Evolutionary conservation across 1,284 basidiomycete species (phyloP), one percentile per base, ranked within the genome.

Genomic region (Pyrrhoderma noxium): DNA sequence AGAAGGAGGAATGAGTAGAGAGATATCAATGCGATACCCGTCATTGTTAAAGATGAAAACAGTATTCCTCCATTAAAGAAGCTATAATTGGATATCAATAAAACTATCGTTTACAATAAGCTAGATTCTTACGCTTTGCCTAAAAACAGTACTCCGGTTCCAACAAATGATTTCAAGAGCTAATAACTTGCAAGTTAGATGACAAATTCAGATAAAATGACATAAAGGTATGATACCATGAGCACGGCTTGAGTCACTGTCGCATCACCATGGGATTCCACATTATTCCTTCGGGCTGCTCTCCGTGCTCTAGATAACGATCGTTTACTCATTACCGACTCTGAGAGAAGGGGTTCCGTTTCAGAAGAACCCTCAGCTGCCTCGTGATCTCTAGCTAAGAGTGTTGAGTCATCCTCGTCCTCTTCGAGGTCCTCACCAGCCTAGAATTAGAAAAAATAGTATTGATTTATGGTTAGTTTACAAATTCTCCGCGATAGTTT

Each of bases 31-130:
- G 94, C 93, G 59, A 99, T 91, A 58, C 80, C 73, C 18, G 85
- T 72, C 57, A 99, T 81, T 2, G 89, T 80, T 44, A 92, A 57
- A 19, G 80, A 65, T 3, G 95, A 98, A 67, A 99, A 99, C 37
- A 98, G 69, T 47, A 99, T 76, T 13, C 95, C 94, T 55, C 95
- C 95, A 60, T 99, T 99, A 71, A 83, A 85, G 72, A 99, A 98
- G 42, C 89, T 55, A 42, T 21, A 25, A 42, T 9, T 18, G 14
- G 22, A 34, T 19, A 22, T 25, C 34, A 40, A 19, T 1, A 23
- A 13, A 13, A n/a, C 13, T 27, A 21, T 13, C 38, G 9, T 9
- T 22, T 18, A 5, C 8, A 40, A 27, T n/a, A 21, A 41, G 7
- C 14, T 22, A 7, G 21, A 22, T 11, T 41, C 51, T 31, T 18